Conservation (phyloP, 768 basidiomycete species). For the Mycena rosella region DNA sequence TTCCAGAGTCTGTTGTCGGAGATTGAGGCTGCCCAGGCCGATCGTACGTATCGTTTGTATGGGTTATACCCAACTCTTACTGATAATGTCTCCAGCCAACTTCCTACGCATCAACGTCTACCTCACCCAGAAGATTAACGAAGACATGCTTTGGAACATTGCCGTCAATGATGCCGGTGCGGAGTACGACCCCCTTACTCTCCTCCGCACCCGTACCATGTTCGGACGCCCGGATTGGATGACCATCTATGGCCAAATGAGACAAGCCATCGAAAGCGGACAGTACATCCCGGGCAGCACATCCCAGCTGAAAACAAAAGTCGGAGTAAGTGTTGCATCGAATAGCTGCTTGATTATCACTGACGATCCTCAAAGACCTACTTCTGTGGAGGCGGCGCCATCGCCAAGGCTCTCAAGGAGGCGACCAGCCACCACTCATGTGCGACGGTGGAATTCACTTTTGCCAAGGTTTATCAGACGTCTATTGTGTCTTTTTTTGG, state of each 20-base stretch:
- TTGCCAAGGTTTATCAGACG: constrained; percentile 74
- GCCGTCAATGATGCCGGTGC: constrained; percentile 89
- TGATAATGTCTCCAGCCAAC: constrained; percentile 69
- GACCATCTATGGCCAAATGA: constrained; percentile 80
- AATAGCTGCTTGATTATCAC: background rate
- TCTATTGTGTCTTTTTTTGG: constrained; percentile 6
- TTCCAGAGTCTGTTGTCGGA: constrained; percentile 92
- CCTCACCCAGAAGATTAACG: constrained; percentile 86
- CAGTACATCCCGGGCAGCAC: constrained; percentile 85
- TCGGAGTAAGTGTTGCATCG: constrained; percentile 70
- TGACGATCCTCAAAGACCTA: constrained; percentile 70
- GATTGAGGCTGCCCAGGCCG: constrained; percentile 89
- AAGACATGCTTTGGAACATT: constrained; percentile 94
- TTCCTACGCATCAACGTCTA: constrained; percentile 95
- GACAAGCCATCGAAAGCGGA: constrained; percentile 83
- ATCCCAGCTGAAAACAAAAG: constrained; percentile 84
- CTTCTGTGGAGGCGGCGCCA: constrained; percentile 85
- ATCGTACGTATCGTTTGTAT: constrained; percentile 70
- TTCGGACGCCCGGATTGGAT: constrained; percentile 95
- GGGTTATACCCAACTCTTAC: constrained; percentile 2
- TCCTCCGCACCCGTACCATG: constrained; percentile 89
- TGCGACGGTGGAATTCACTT: constrained; percentile 76
- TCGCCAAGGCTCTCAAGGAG: constrained; percentile 83
- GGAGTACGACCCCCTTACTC: constrained; percentile 90
- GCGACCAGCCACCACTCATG: constrained; percentile 71